Conservation (phyloP, 2,329 filamentous ascomycete species). For the Diaporthe vexans region DNA sequence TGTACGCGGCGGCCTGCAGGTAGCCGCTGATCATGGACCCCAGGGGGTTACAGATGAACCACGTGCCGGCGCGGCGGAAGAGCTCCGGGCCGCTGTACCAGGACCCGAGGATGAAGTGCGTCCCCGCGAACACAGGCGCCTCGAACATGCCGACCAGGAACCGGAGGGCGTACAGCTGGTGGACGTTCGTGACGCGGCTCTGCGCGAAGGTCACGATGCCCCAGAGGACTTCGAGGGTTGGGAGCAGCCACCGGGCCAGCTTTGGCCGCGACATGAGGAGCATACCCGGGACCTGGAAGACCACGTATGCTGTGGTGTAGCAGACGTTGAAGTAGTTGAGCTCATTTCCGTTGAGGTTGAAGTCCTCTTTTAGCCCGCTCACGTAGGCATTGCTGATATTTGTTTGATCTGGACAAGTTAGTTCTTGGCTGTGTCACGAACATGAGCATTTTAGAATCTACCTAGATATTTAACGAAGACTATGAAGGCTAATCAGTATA, state of each 20-base stretch:
- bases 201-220: constrained; percentile 51
- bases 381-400: constrained; percentile 56
- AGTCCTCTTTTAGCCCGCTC: constrained; percentile 56
- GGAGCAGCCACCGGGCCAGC: constrained; percentile 51
- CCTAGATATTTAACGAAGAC: constrained; percentile 53
- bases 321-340: constrained; percentile 57
- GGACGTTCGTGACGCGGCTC: constrained; percentile 48
- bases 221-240: constrained; percentile 50
- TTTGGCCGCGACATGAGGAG: constrained; percentile 50
- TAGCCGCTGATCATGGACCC: constrained; percentile 52
- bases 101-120: constrained; percentile 50
- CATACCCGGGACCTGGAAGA: constrained; percentile 52
- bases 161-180: constrained; percentile 50
- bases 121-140: constrained; percentile 51
- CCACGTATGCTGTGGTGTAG: constrained; percentile 55
- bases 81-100: constrained; percentile 49
- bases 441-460: constrained; percentile 29
- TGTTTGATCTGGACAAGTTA: constrained; percentile 47
- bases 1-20: constrained; percentile 68
- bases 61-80: constrained; percentile 50
- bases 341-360: constrained; percentile 55
- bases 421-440: background rate
- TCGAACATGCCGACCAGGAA: constrained; percentile 52
- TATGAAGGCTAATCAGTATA: constrained; percentile 36
- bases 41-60: constrained; percentile 49